Base-by-base conservation (phyloP, 176 grass and related monocot genomes). In the Eremochloa ophiuroides region DNA sequence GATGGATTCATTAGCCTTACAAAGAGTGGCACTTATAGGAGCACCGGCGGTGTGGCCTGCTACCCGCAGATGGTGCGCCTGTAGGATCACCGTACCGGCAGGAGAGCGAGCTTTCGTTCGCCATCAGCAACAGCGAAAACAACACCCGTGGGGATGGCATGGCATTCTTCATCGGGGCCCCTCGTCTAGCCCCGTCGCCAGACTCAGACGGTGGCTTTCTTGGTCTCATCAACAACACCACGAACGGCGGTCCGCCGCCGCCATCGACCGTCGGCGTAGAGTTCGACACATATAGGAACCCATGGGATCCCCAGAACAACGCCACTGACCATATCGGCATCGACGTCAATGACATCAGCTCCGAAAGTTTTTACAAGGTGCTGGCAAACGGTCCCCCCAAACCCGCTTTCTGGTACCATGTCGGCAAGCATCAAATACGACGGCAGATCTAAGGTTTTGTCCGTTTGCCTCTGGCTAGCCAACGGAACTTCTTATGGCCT, bases 131-230 rank as follows among this genome's bases (percentile, higher is more conserved):
- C n/a, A n/a, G n/a, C n/a, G n/a, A n/a, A n/a, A n/a, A n/a, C n/a
- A n/a, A n/a, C n/a, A n/a, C n/a, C n/a, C 47, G 65, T 1, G 78
- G 47, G 5, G 78, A 80, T 10, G 78, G 78, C 78, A 69, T 80
- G 78, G 65, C 78, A 2, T 80, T 80, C 78, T 80, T 80, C 78
- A 12, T 80, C 47, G 47, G 78, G 10, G 15, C 23, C 0, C 10
- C 2, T 3, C 53, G 8, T 8, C 2, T 9, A 1, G 23, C 2
- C 8, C 15, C 17, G 9, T 65, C 65, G 3, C 7, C 15, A 0
- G 33, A 67, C 4, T 56, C 65, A 0, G 0, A 6, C 1, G 42
- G 64, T 3, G 20, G 3, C 23, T 67, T 41, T 23, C 64, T 80
- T 3, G 78, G 78, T 0, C 78, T 80, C 65, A 28, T 69, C 23